These are phyloP conservation scores for Macrophomina tecta DNA, from an alignment of 2,329 filamentous ascomycete species.

Conservation along the genomic window DNA sequence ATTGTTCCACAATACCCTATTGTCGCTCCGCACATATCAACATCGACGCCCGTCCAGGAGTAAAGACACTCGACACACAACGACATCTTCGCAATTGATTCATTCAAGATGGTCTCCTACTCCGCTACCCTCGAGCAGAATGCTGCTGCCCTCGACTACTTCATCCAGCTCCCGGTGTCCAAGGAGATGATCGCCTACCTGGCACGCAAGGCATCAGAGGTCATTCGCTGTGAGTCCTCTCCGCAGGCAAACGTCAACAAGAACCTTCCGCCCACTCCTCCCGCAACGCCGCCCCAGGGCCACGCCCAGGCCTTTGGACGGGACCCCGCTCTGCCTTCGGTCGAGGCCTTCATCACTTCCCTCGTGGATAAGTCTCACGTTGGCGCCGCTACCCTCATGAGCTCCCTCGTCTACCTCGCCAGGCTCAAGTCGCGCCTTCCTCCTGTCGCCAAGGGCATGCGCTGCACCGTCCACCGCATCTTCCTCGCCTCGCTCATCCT, in stretches of 20 bases:
- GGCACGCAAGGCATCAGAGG: conserved; percentile 73
- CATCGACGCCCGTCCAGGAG: not conserved
- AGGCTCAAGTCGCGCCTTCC: conserved; percentile 84
- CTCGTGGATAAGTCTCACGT: conserved; percentile 93
- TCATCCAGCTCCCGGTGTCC: conserved; percentile 78
- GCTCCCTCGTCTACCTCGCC: conserved; percentile 89
- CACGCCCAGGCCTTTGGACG: conserved; percentile 54
- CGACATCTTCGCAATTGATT: conserved; percentile 7
- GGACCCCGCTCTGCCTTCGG: conserved; percentile 68
- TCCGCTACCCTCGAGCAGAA: conserved; percentile 59
- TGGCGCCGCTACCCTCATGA: conserved; percentile 97
- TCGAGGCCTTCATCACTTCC: conserved; percentile 90
- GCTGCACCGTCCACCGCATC: conserved; percentile 96
- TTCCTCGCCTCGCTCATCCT: conserved; percentile 87
- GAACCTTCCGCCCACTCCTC: conserved; percentile 64
- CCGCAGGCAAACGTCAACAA: conserved; percentile 47
- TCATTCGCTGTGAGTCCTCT: conserved; percentile 75
- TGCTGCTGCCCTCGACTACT: conserved; percentile 77
- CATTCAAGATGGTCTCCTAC: conserved; percentile 51
- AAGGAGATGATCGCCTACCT: conserved; percentile 80
- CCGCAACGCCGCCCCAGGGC: conserved; percentile 63
- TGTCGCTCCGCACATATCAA: not conserved
- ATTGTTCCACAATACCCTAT: conserved; percentile 13
- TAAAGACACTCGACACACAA: not conserved
- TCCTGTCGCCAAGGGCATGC: conserved; percentile 92